Evolutionary conservation across 2,329 filamentous ascomycete species (phyloP).

Genomic region (Talaromyces sp.): DNA sequence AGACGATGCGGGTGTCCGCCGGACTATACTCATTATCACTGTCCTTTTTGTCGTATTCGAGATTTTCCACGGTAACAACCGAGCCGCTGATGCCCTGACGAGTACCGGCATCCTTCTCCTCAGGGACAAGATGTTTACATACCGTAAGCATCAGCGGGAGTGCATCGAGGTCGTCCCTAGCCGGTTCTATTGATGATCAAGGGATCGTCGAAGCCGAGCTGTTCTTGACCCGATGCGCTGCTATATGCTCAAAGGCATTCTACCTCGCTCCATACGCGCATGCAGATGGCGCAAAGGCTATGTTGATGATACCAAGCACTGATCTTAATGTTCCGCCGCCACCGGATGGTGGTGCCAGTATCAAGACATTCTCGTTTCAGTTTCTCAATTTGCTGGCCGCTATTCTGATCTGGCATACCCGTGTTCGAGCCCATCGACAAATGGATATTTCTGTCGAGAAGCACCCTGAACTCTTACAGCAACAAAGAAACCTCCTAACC

Average conservation of each 20-base stretch:
- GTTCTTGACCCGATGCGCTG: not conserved
- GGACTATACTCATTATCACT: slow-evolving; percentile 1
- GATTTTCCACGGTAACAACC: slow-evolving; percentile 2
- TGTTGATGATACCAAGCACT: slow-evolving; percentile 9
- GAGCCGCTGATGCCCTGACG: not conserved
- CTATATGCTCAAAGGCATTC: slow-evolving; percentile 8
- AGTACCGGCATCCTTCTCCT: not conserved
- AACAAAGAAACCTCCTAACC: not conserved
- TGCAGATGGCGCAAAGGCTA: slow-evolving; percentile 6
- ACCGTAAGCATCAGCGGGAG: not conserved
- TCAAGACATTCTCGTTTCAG: not conserved
- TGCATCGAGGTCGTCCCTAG: not conserved
- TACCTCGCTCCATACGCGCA: slow-evolving; percentile 5
- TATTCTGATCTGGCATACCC: not conserved
- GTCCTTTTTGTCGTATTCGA: not conserved
- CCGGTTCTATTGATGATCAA: slow-evolving; percentile 9
- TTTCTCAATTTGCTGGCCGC: not conserved
- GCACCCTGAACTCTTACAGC: not conserved
- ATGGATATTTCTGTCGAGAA: not conserved
- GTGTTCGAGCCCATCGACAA: not conserved
- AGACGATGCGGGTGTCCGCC: not conserved
- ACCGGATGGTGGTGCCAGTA: not conserved
- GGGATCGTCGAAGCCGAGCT: slow-evolving; percentile 7
- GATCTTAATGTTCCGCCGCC: not conserved
- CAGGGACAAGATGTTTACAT: not conserved